Percentiles rank a stretch among this genome's conserved stretches.
Evolutionary conservation across 2,329 filamentous ascomycete genomes (phyloP).

Genomic region (Colletotrichum scovillei): DNA sequence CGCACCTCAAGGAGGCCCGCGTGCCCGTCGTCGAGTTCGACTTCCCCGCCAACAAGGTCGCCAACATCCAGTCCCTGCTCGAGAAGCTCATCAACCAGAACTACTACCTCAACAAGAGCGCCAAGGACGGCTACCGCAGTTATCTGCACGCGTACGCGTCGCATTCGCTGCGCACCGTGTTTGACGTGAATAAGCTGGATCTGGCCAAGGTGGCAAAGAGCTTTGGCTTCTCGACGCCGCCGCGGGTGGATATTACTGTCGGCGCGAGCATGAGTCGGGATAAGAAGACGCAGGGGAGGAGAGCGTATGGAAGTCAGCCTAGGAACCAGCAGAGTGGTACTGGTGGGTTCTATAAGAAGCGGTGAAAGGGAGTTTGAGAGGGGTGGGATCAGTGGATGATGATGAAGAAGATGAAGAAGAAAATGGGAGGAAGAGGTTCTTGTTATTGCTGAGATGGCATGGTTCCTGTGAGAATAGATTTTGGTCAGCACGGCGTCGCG

Average conservation of each 20-base stretch:
- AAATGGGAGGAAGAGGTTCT: not conserved
- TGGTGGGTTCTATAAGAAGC: conserved; percentile 47
- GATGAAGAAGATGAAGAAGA: not conserved
- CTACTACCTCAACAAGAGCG: conserved; percentile 94
- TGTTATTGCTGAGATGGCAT: not conserved
- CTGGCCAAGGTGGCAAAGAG: conserved; percentile 85
- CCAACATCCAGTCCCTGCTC: conserved; percentile 89
- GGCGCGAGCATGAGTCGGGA: conserved; percentile 82
- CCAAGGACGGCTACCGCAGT: conserved; percentile 80
- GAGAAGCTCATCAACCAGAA: conserved; percentile 96
- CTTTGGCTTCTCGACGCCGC: conserved; percentile 83
- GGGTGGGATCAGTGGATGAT: not conserved
- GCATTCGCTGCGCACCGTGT: conserved; percentile 67
- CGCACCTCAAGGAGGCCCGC: conserved; percentile 88
- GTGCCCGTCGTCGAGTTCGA: conserved; percentile 97
- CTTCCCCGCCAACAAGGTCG: conserved; percentile 90
- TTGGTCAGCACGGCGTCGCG: conserved; percentile 28
- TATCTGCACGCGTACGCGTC: conserved; percentile 97
- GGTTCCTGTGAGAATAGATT: conserved; percentile 11
- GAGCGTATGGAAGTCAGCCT: conserved; percentile 84
- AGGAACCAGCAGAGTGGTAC: conserved; percentile 56
- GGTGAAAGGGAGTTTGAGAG: not conserved
- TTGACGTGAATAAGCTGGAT: conserved; percentile 87
- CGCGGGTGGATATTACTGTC: conserved; percentile 85
- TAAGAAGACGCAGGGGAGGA: conserved; percentile 73